Evolutionary conservation across 2,329 filamentous ascomycete species (phyloP), one percentile per base, ranked within the genome.

Genomic region (Didymella keratinophila): DNA sequence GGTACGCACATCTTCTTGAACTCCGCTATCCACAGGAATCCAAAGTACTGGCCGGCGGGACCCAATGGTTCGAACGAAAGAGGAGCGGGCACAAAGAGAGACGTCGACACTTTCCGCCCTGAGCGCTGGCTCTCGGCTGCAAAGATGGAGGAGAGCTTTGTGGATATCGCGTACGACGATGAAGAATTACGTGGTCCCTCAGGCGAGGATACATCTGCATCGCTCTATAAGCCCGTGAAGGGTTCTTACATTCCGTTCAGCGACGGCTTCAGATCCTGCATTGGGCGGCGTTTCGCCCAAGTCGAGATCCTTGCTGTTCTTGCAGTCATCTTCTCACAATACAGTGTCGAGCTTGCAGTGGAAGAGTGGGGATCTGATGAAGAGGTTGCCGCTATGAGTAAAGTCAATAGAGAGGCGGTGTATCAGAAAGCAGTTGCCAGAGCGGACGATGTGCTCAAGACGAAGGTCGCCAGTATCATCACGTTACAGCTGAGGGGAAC

Each of bases 341-440:
- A 89, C 71, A 89, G 85, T 69, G 79, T 93, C 5, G 90, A 93
- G 78, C 80, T 93, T 56, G 89, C 86, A 2, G 87, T 91, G 9
- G 78, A 80, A 55, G 76, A 78, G 52, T 81, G 72, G 57, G 69
- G 79, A 18, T 73, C 64, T 21, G 80, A 82, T 34, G 76, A 73
- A 39, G 75, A 79, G 53, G 70, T 81, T 9, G 73, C 74, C 30
- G 58, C 36, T n/a, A 78, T 78, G 72, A 72, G 70, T 9, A 73
- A 73, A 14, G 84, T 81, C 28, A 82, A 88, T 71, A 81, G 81
- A 72, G 78, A 78, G 39, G 77, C 74, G 49, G 65, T 90, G 16
- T 93, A 91, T 79, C 75, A 77, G 59, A 84, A 83, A 74, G 89
- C 89, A 34, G 83, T 86, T 67, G 75, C 79, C 23, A 81, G 81